Base-by-base conservation (phyloP, 495 filamentous ascomycete genomes). In the Neurospora sp. region DNA sequence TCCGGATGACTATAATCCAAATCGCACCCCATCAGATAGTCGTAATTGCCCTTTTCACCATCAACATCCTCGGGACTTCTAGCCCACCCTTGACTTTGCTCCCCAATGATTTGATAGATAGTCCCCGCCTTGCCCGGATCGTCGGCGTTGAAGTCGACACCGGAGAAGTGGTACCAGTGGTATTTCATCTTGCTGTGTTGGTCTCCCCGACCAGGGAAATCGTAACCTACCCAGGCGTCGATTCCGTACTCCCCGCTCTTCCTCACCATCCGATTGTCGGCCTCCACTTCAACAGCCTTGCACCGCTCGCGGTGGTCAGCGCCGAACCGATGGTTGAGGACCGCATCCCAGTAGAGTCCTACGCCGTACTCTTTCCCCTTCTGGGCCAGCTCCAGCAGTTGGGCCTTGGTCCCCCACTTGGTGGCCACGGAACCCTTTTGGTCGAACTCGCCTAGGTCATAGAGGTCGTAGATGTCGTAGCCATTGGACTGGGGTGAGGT, bases 391-490 rank as follows among this genome's bases (percentile, higher is more conserved):
- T 81, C 78, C n/a, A 88, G 44, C 12, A 93, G 82, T 22, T 93
- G 88, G 12, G 88, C 85, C 72, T 88, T 90, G 22, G 82, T 85
- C n/a, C 91, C 91, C 90, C 90, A 94, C 81, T 92, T 92, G 20
- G 91, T 92, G n/a, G 82, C 81, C 12, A 83, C 78, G 2, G 81
- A 77, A 44, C 89, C 89, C 74, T 93, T 92, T 75, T 93, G 91
- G 75, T 93, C 86, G 75, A 93, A 94, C 76, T 94, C 91, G 41
- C 91, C 91, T 31, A 93, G 79, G 71, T 94, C 91, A 74, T 91
- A 94, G 5, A 94, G 80, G 75, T 93, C 91, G 72, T 93, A 93
- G 76, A 91, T 86, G 78, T 93, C 91, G 77, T 93, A 93, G n/a
- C 91, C 91, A 75, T 91, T 92, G 12, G 89, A 88, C 5, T 85